phyloP scores from a whole-genome alignment of 2,329 filamentous ascomycete genomes.

The Monascus ruber region DNA sequence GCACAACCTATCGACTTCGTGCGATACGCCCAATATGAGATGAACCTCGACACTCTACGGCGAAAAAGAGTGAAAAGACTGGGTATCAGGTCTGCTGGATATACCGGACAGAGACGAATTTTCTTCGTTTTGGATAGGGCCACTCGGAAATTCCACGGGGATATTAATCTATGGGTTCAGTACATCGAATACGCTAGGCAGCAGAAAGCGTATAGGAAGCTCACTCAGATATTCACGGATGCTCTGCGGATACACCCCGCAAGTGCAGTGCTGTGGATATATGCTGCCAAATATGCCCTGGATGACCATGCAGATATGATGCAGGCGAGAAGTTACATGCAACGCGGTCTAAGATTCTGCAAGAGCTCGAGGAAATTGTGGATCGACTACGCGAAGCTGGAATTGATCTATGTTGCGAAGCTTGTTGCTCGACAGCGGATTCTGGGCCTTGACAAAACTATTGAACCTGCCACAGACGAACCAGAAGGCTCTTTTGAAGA shows the following conservation, averaged over 20 bases:
- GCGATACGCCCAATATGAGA: conserved; percentile 65
- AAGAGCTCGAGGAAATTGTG: conserved; percentile 62
- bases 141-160: conserved; percentile 72
- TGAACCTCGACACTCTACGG: conserved; percentile 60
- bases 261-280: conserved; percentile 73
- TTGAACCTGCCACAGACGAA: conserved; percentile 29
- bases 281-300: conserved; percentile 65
- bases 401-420: conserved; percentile 84
- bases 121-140: conserved; percentile 84
- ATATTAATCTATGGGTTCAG: conserved; percentile 73
- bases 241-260: conserved; percentile 77
- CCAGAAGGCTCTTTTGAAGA: conserved; percentile 28
- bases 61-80: conserved; percentile 73
- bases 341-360: conserved; percentile 83
- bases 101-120: conserved; percentile 68
- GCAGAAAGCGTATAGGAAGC: conserved; percentile 51
- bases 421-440: conserved; percentile 63
- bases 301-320: conserved; percentile 79
- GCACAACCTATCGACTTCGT: conserved; percentile 68
- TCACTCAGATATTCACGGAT: conserved; percentile 49
- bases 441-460: conserved; percentile 45
- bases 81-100: conserved; percentile 59
- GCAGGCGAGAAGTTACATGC: conserved; percentile 72
- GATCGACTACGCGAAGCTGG: conserved; percentile 80
- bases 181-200: conserved; percentile 73